Evolutionary conservation across 352 stramenopile species (phyloP).

Genomic region (Phytophthora brassicae): DNA sequence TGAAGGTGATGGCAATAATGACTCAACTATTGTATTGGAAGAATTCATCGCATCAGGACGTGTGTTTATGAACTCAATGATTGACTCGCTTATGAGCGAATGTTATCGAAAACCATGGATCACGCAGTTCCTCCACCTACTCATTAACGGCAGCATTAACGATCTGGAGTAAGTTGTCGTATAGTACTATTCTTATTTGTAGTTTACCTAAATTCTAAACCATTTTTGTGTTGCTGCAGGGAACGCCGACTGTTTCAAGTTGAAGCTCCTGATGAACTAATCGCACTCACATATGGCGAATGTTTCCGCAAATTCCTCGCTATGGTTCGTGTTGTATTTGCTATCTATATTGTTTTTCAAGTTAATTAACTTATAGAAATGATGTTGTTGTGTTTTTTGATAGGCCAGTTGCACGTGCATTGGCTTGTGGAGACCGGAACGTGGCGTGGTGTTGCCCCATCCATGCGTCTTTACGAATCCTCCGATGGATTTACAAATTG

Average conservation of each 20-base stretch:
- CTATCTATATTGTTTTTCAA: neutral
- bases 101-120: slow-evolving; percentile 80
- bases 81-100: slow-evolving; percentile 78
- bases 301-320: slow-evolving; percentile 80
- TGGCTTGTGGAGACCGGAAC: slow-evolving; percentile 62
- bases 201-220: neutral
- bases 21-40: slow-evolving; percentile 59
- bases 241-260: slow-evolving; percentile 72
- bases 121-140: slow-evolving; percentile 61
- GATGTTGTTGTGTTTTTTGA: neutral
- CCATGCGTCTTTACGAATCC: slow-evolving; percentile 73
- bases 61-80: slow-evolving; percentile 73
- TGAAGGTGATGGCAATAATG: slow-evolving; percentile 30
- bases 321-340: slow-evolving; percentile 39
- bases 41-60: slow-evolving; percentile 74
- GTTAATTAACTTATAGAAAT: too few relatives aligned
- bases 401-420: slow-evolving; percentile 68
- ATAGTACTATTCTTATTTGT: slow-evolving; percentile 2
- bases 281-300: slow-evolving; percentile 52
- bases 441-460: slow-evolving; percentile 52
- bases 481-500: slow-evolving; percentile 53
- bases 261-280: slow-evolving; percentile 47
- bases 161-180: slow-evolving; percentile 64
- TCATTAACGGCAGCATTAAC: slow-evolving; percentile 61
- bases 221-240: slow-evolving; percentile 24